Conservation (phyloP, 1,284 basidiomycete species). For the Testicularia cyperi region DNA sequence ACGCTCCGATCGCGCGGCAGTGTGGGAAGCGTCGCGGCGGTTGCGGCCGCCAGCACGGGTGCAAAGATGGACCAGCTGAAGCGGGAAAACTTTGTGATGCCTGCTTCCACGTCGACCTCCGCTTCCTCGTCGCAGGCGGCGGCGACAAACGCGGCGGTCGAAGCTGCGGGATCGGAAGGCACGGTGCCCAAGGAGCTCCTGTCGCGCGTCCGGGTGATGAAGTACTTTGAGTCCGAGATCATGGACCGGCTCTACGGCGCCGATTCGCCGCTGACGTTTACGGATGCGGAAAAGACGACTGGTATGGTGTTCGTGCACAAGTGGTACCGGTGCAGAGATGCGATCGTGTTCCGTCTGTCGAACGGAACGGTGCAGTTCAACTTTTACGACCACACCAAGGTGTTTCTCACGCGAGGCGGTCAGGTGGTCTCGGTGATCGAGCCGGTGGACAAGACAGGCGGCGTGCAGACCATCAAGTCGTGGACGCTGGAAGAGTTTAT, state of each 20-base stretch:
- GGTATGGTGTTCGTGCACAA: conserved; percentile 95
- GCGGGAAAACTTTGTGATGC: conserved; percentile 42
- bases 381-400: conserved; percentile 95
- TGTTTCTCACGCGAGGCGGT: conserved; percentile 80
- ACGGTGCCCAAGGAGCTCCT: conserved; percentile 35
- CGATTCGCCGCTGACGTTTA: conserved; percentile 80
- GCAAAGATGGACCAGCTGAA: conserved; percentile 39
- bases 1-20: conserved; percentile 23
- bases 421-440: conserved; percentile 77
- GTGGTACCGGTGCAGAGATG: conserved; percentile 92
- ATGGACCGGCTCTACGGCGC: conserved; percentile 57
- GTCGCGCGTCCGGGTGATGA: conserved; percentile 49
- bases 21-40: too few species aligned
- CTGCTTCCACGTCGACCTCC: neutral
- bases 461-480: conserved; percentile 75
- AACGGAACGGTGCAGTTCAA: conserved; percentile 97
- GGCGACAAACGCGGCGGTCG: too few species aligned
- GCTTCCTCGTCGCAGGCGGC: neutral
- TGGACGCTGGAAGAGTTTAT: conserved; percentile 77
- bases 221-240: conserved; percentile 57
- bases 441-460: conserved; percentile 65
- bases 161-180: neutral
- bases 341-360: conserved; percentile 93
- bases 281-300: conserved; percentile 71
- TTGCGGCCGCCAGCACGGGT: neutral